phyloP scores from a whole-genome alignment of 345 rosid species.

The Linum lewisii region DNA sequence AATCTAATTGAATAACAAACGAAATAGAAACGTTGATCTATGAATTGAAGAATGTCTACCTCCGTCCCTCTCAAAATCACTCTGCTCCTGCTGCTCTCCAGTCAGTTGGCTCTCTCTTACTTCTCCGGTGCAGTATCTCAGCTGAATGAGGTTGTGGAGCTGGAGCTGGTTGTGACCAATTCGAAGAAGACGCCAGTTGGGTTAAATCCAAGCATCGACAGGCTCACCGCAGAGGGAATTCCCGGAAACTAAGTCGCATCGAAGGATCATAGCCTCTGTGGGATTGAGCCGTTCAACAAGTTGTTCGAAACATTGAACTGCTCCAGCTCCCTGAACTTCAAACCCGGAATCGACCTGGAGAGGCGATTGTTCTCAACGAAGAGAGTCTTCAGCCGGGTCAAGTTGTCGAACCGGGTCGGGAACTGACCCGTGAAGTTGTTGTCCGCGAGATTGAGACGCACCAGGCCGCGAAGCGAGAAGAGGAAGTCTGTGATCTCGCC shows the following conservation, averaged over 20 bases:
- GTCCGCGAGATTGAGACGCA: conserved; percentile 51
- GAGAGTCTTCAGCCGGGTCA: conserved; percentile 68
- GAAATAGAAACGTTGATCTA: too few relatives aligned
- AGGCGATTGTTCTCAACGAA: conserved; percentile 52
- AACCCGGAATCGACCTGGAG: conserved; percentile 51
- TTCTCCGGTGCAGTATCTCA: too few relatives aligned
- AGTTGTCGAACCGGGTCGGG: conserved; percentile 42
- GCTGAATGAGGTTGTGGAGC: too few relatives aligned
- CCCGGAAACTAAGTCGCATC: conserved; percentile 43
- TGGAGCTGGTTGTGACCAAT: too few relatives aligned
- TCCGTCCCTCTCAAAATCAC: too few relatives aligned
- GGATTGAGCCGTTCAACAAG: conserved; percentile 74
- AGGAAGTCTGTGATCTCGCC: conserved; percentile 64
- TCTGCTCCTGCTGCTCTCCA: too few relatives aligned
- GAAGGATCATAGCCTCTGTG: conserved; percentile 34
- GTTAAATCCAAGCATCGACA: conserved; percentile 36
- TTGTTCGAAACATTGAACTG: conserved; percentile 81
- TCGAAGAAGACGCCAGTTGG: too few relatives aligned
- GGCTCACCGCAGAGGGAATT: conserved; percentile 82
- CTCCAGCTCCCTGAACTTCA: conserved; percentile 33
- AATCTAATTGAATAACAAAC: too few relatives aligned
- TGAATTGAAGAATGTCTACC: too few relatives aligned
- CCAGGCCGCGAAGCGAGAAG: conserved; percentile 42
- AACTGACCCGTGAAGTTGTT: conserved; percentile 63
- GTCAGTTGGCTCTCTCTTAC: too few relatives aligned